Evolutionary conservation across 192 early-diverging fungal species (phyloP), one percentile per base, ranked within the genome.

Genomic region (Cetraspora pellucida): DNA sequence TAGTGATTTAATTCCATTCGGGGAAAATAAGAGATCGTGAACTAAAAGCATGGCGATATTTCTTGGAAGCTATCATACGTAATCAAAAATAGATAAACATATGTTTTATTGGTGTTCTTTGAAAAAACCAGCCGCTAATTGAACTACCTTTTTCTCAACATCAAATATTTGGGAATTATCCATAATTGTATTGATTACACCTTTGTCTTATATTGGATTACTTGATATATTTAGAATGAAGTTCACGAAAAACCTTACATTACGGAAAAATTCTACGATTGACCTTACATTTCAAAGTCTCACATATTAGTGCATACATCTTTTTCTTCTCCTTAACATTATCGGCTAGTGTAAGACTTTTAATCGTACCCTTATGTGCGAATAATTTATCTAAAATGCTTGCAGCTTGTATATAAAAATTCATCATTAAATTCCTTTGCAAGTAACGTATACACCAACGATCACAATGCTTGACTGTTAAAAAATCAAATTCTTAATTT

Each of bases 261-360:
- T 37, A n/a, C 6, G 60, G 7, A 55, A 19, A 19, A 14, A 58
- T 21, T 61, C 21, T 46, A 57, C 3, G n/a, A 4, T 21, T 14
- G 70, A 63, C 9, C 81, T 78, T 86, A 89, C 88, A 90, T 85
- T 96, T 96, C 46, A 98, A 85, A 1, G 96, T 94, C 81, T 98
- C 94, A 86, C 95, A 96, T 44, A 98, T 88, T 68, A 98, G 82
- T 3, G 94, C 95, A 68, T 95, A 96, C 84, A 95, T 88, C 58
- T 87, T 86, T 77, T 94, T 95, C 85, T 97, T 97, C 37, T 93
- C 85, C 46, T 85, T 77, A 8, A 80, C 82, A 50, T 81, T 74
- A 82, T 90, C 89, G 28, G 90, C 91, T 47, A 95, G 78, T 2
- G 91, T 90, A 61, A 96, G 81, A 23, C 84, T 86, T 72, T 94